Base-by-base conservation (phyloP, 768 basidiomycete genomes). In the Podaxis sp. region DNA sequence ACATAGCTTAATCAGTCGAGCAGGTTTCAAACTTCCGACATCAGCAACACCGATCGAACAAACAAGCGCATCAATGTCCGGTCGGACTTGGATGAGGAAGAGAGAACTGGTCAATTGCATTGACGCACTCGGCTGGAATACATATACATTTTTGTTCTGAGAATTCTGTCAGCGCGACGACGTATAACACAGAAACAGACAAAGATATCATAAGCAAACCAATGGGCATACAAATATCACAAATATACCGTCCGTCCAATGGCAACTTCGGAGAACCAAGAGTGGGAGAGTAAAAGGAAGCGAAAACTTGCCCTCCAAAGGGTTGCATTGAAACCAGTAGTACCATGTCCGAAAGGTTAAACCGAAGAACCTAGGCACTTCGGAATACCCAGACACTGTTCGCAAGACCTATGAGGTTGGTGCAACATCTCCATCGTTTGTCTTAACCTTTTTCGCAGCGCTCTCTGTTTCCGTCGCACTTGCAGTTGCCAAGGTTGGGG, bases 401-500 rank as follows among this genome's bases (percentile, higher is more conserved):
- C 54, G 44, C 11, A 37, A 21, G 16, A 25, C 14, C 36, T 47
- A 54, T 18, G 59, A 55, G n/a, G 59, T 46, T 37, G 59, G 32
- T 2, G 53, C 52, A 13, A 52, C 62, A 11, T 67, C 67, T 14
- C 70, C 73, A 18, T 72, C 73, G 32, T 80, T 75, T 9, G 74
- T 74, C 63, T 80, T 82, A 13, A 69, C 71, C 69, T 80, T 82
- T 67, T 83, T 83, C 38, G 72, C 71, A 51, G 72, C 53, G 37
- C 52, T 40, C 11, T 57, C 61, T 14, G 25, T 35, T n/a, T 57
- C 61, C 9, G n/a, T 36, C 71, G 59, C 76, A 74, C 56, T 69
- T 57, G 13, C 66, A 37, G 28, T 48, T 14, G 46, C 56, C 23
- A 81, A 64, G 1, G 68, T 63, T 42, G 82, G 83, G 10, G 90